Evolutionary conservation across 2,329 filamentous ascomycete genomes (phyloP).

Genomic region (Aureobasidium uvarum): DNA sequence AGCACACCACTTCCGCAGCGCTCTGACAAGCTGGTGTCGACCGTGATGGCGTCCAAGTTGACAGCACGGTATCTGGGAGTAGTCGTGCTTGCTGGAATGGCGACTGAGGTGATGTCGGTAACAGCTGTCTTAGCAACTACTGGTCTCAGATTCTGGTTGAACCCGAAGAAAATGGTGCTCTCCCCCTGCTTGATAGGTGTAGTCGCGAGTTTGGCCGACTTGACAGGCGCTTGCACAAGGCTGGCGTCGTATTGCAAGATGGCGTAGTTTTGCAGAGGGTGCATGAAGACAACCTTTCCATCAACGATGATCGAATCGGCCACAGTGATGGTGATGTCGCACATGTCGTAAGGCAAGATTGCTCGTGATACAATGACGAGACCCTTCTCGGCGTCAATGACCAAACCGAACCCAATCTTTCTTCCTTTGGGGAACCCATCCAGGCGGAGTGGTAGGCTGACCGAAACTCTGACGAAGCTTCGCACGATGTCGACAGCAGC

Average conservation of each 20-base stretch:
- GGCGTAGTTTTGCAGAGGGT: slow-evolving; percentile 94
- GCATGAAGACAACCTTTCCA: slow-evolving; percentile 91
- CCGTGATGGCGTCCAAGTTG: slow-evolving; percentile 94
- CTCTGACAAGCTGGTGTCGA: slow-evolving; percentile 86
- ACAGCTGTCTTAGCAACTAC: slow-evolving; percentile 93
- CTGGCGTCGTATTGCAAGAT: slow-evolving; percentile 92
- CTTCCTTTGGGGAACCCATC: slow-evolving; percentile 96
- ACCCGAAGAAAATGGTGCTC: slow-evolving; percentile 95
- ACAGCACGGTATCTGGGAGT: slow-evolving; percentile 92
- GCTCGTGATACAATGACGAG: slow-evolving; percentile 91
- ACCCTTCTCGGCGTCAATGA: slow-evolving; percentile 96
- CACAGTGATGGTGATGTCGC: slow-evolving; percentile 93
- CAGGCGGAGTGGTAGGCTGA: slow-evolving; percentile 90
- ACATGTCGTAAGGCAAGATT: slow-evolving; percentile 93
- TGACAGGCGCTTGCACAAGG: slow-evolving; percentile 89
- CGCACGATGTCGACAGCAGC: slow-evolving; percentile 90
- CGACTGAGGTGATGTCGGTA: slow-evolving; percentile 95
- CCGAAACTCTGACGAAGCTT: slow-evolving; percentile 91
- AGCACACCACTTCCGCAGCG: slow-evolving; percentile 95
- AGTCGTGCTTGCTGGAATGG: slow-evolving; percentile 88
- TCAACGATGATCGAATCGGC: slow-evolving; percentile 94
- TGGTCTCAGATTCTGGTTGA: slow-evolving; percentile 91
- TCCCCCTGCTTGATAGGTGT: slow-evolving; percentile 88
- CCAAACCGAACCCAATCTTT: slow-evolving; percentile 91
- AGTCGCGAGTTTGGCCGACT: slow-evolving; percentile 78